Evolutionary conservation across 2,329 filamentous ascomycete genomes (phyloP), one percentile per base, ranked within the genome.

Genomic region (Fonsecaea pugnacius): DNA sequence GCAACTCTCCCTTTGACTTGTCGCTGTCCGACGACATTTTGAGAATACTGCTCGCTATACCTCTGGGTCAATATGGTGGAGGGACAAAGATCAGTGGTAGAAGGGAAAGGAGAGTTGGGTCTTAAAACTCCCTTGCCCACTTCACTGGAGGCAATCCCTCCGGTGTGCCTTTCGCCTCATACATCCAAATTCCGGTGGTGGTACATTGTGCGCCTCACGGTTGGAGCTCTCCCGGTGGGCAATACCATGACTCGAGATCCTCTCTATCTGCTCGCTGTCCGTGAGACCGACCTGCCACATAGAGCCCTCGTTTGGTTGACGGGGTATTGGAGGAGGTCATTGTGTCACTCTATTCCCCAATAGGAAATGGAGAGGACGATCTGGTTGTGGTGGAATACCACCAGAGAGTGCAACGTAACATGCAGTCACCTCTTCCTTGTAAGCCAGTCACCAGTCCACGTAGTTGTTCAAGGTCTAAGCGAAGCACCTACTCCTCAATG

Each of bases 11-110:
- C 32, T 63, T 53, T 46, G 61, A 21, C 55, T 63, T 56, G 38
- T 35, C 10, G 43, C 30, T 33, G 38, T 36, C 55, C 10, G 54
- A 51, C 54, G 61, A 63, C 54, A 63, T 63, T 18, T 62, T 57
- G 18, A 59, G 30, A 56, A 48, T 30, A 6, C 27, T 24, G 21
- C 18, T 50, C 9, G 51, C 52, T 24, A 27, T 10, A 52, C 43
- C 24, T 48, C 10, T 14, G 38, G 8, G 32, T 12, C 12, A 48
- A 58, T 58, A 35, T 53, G 62, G 27, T 30, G 60, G 21, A 14
- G 50, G 2, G 16, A 33, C 14, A 16, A 27, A 33, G 32, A 33
- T 24, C 24, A 30, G 16, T 9, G 16, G 14, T 7, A 2, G 9
- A 14, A 33, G 27, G 50, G 21, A 52, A 18, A 52, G 24, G 50